Base-by-base conservation (phyloP, 352 stramenopile genomes). In the Phytophthora sojae region DNA sequence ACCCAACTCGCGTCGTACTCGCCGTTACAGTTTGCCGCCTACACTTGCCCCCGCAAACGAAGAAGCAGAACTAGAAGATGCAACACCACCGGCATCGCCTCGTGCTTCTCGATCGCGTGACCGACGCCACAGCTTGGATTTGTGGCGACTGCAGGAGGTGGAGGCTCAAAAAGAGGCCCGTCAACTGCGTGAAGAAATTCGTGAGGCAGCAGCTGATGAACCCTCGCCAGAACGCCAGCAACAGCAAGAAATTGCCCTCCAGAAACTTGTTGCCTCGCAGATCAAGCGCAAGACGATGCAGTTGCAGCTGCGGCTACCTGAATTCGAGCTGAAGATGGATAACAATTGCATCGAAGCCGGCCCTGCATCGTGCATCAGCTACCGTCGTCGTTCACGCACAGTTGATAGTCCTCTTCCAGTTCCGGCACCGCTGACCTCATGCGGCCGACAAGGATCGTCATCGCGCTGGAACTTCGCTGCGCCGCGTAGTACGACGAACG, bases 171-270 rank as follows among this genome's bases (percentile, higher is more conserved):
- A 86, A 61, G 77, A 88, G 47, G 74, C 75, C 21, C 63, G 44
- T 15, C 76, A 82, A 61, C 61, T 92, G 25, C 79, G 79, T 39
- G 79, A 90, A 53, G 78, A 89, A 71, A 79, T 92, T 57, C 82
- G 80, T 19, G 80, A 80, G 26, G 76, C 76, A n/a, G 80, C 81
- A 55, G 64, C 77, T 53, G 74, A 87, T 35, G 78, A 93, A 30
- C 84, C 90, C 21, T 85, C 91, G 29, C 79, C 80, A 50, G 85
- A 92, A 56, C 80, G 94, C 58, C 82, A 90, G 30, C 79, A 85
- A 25, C 81, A 93, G 26, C 85, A 93, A 70, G 82, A 94, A 65
- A 72, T 82, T 42, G 85, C 89, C 26, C 79, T 97, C 44, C 80
- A 91, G 45, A 85, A 85, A 47, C 79, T 94, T 30, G 76, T 95